Evolutionary conservation across 495 filamentous ascomycete genomes (phyloP).

Genomic region (Aspergillus nanangensis): DNA sequence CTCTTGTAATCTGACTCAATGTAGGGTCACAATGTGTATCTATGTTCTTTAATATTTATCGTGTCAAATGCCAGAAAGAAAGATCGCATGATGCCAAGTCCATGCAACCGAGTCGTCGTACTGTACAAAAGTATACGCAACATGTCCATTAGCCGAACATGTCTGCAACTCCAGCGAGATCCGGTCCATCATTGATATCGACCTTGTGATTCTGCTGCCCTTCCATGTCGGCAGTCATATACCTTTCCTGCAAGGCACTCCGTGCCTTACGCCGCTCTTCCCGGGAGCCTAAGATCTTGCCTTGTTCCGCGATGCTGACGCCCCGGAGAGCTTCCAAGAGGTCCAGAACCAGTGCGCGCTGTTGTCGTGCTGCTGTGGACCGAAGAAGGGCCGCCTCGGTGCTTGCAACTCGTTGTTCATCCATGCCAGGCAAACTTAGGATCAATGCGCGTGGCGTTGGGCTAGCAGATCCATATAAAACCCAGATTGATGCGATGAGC

Average conservation of each 20-base stretch:
- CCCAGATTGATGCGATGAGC: conserved; percentile 80
- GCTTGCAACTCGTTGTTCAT: conserved; percentile 36
- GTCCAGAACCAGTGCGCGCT: conserved; percentile 80
- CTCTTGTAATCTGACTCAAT: too few relatives aligned
- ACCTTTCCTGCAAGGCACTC: conserved; percentile 51
- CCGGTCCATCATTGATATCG: conserved; percentile 54
- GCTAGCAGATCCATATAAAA: conserved; percentile 63
- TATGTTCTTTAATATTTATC: conserved; percentile 1
- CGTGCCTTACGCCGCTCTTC: conserved; percentile 49
- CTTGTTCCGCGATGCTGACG: conserved; percentile 87
- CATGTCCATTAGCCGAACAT: conserved; percentile 51
- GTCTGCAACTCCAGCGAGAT: conserved; percentile 61
- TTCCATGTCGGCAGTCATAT: conserved; percentile 48
- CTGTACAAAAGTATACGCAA: conserved; percentile 6
- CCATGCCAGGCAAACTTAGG: conserved; percentile 54
- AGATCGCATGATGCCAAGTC: not conserved
- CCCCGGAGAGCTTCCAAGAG: conserved; percentile 81
- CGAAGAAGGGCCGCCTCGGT: conserved; percentile 50
- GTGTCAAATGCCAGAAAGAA: not conserved
- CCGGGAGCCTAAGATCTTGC: conserved; percentile 60
- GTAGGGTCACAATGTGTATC: too few relatives aligned
- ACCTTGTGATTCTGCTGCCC: conserved; percentile 39
- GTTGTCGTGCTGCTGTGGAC: conserved; percentile 66
- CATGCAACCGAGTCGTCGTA: conserved; percentile 11
- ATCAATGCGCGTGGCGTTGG: conserved; percentile 48